These are phyloP conservation scores for Paraphaeosphaeria sporulosa DNA, from an alignment of 2,329 filamentous ascomycete species.

Conservation along the genomic window DNA sequence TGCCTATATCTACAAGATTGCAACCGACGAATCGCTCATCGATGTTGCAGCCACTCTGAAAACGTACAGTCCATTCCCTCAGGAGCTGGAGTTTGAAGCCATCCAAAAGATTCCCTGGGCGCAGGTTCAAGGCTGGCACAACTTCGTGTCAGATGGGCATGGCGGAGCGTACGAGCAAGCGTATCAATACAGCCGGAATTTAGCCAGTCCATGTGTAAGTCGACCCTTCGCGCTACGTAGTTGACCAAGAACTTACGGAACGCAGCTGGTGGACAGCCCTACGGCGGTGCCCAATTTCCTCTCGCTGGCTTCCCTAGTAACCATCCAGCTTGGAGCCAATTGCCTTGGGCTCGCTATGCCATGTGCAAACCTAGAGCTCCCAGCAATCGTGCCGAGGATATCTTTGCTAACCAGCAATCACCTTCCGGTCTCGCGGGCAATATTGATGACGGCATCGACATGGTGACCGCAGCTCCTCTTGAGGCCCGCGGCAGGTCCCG, in stretches of 20 bases:
- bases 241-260: not conserved
- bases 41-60: slow-evolving; percentile 11
- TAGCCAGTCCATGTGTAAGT: slow-evolving; percentile 2
- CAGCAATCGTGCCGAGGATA: slow-evolving; percentile 5
- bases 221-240: not conserved
- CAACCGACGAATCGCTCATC: not conserved
- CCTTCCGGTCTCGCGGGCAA: not conserved
- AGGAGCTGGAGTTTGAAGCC: slow-evolving; percentile 6
- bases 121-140: slow-evolving; percentile 6
- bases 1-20: slow-evolving; percentile 5
- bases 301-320: slow-evolving; percentile 5
- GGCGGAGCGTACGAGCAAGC: not conserved
- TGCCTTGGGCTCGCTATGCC: slow-evolving; percentile 5
- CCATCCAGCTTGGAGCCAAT: slow-evolving; percentile 1
- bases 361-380: not conserved
- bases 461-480: not conserved
- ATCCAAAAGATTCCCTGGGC: not conserved
- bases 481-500: not conserved
- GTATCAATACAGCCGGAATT: not conserved
- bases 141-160: not conserved
- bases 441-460: not conserved
- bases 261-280: not conserved
- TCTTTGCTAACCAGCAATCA: not conserved
- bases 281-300: slow-evolving; percentile 5
- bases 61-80: not conserved